phyloP scores from a whole-genome alignment of 225 moss, liverwort and hornwort species.

The Pseudisothecium myosuroides region DNA sequence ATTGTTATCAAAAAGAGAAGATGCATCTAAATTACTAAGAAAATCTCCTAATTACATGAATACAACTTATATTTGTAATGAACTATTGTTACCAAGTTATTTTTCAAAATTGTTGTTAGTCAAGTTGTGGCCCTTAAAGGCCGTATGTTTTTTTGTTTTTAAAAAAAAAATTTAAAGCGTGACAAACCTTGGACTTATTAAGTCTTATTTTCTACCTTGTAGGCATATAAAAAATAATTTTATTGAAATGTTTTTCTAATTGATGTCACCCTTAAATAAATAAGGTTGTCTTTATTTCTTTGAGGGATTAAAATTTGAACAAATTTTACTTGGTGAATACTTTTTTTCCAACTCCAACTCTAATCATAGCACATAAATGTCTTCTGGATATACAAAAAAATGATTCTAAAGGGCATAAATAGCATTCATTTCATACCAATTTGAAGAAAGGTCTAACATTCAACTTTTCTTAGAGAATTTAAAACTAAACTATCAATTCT shows the following conservation, averaged over 20 bases:
- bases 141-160: no score
- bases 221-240: no score
- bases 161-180: no score
- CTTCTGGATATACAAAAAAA: neutral
- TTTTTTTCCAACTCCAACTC: neutral
- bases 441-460: neutral
- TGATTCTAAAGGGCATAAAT: neutral
- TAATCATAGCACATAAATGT: neutral
- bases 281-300: neutral
- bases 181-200: neutral
- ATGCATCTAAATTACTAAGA: neutral
- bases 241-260: neutral
- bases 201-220: neutral
- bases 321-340: neutral
- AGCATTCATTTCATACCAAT: rapidly evolving
- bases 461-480: neutral
- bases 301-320: neutral
- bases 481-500: neutral
- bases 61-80: neutral
- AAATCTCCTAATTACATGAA: neutral
- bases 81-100: no score
- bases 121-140: no score
- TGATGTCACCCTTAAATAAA: neutral
- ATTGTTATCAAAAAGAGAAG: no score
- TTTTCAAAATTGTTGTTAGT: no score